Base-by-base conservation (phyloP, 176 grass and related monocot species). In the Leersia perrieri region DNA sequence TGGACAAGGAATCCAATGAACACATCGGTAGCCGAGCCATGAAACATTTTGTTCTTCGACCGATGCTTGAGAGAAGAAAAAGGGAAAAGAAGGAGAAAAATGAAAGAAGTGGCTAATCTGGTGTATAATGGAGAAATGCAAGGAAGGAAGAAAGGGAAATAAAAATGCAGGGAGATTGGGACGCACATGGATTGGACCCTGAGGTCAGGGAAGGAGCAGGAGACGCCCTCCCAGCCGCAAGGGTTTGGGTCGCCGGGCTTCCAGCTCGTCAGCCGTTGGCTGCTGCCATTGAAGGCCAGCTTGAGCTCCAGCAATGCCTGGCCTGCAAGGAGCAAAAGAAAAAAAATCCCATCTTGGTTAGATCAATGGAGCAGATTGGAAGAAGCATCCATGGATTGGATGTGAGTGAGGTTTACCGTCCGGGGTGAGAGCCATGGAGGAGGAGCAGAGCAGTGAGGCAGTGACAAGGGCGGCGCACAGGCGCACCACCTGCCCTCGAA, bases 161-260 rank as follows among this genome's bases (percentile, higher is more conserved):
- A 47, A 39, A 61, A 25, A 14, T 3, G 29, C 23, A 11, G 1
- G 11, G 33, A 64, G 3, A 2, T 49, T 49, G 3, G 33, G 4
- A 73, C 63, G 28, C 3, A 98, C 96, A 99, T 99, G 84, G 96
- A 90, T 34, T 92, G 96, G 77, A 99, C 96, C 86, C 92, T 99
- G 51, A 99, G 93, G 82, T 99, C 92, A 1, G 96, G 90, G 81
- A 99, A 78, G n/a, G 93, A 95, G 88, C 96, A 99, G 45, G 96
- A 88, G 86, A 99, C 63, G 60, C 96, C 96, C 69, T 89, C 77
- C 92, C 96, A 99, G 5, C 72, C 91, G 73, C 96, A 99, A 60
- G 96, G 96, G 38, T 93, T 83, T 2, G 88, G 65, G 51, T 95
- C 96, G 14, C 38, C 65, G 1, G 60, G 70, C 49, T 86, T 87